Base-by-base conservation (phyloP, 306 rosid genomes). In the Prunus mongolica region DNA sequence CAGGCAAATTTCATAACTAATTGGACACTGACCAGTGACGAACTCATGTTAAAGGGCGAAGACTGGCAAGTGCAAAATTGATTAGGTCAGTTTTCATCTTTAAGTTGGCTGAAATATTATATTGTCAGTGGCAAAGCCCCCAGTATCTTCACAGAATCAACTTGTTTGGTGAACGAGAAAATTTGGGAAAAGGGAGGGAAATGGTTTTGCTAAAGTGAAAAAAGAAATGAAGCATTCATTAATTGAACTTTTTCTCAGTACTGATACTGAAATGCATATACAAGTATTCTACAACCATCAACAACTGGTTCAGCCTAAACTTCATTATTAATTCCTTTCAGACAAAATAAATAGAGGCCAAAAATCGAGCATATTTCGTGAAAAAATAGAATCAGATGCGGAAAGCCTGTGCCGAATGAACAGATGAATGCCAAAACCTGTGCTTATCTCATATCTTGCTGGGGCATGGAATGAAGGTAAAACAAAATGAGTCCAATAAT, bases 361-460 rank as follows among this genome's bases (percentile, higher is more conserved):
- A 56, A 71, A 30, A 72, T 67, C 27, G 65, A 74, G 28, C 69
- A 74, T 19, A 45, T 44, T 28, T 66, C 62, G 47, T 74, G 78
- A 74, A 74, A 27, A 27, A 74, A 74, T 61, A 74, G 78, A 74
- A 74, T 74, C 3, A 27, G 78, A 54, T 73, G 77, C 46, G 69
- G 47, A 67, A 27, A 45, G 38, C 20, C 34, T 68, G 69, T 27
- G 19, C 66, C 61, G 64, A 38, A 71, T 49, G 69, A 61, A 13
- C 41, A 49, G 60, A 45, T 66, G 38, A 67, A 12, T 45, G 70
- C 20, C 52, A 66, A 66, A 41, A 20, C 51, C 10, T 66, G 72
- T 46, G 70, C 19, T 66, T 20, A 66, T 66, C 45, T 13, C 44
- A 62, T 28, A 14, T 56, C 20, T 52, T 54, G n/a, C 58, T 19